A percentile compares a stretch with the other conserved stretches of the same genome.
Evolutionary conservation across 2,329 filamentous ascomycete genomes (phyloP).

Genomic region (Fusarium sterilihyphosum): DNA sequence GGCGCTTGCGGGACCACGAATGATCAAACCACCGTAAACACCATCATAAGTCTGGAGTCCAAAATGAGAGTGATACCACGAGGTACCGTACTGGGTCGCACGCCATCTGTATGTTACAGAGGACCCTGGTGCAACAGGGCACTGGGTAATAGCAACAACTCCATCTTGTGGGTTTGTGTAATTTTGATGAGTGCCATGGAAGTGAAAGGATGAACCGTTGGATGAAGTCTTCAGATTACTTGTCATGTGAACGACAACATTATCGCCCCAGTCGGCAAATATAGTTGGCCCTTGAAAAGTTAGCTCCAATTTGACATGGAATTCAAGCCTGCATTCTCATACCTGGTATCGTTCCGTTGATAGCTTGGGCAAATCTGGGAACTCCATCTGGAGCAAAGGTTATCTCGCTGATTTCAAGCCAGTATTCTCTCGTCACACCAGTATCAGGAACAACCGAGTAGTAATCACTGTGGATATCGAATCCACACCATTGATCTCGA

Average conservation of each 20-base stretch:
- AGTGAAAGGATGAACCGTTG: conserved; percentile 72
- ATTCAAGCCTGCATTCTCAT: not conserved
- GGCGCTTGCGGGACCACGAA: conserved; percentile 67
- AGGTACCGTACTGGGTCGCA: conserved; percentile 64
- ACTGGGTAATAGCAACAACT: conserved; percentile 61
- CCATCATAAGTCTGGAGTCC: conserved; percentile 62
- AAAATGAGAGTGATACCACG: conserved; percentile 72
- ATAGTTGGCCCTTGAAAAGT: conserved; percentile 58
- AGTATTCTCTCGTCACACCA: conserved; percentile 62
- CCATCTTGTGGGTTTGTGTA: conserved; percentile 66
- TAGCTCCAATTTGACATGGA: not conserved
- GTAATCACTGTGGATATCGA: conserved; percentile 60
- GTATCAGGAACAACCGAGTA: conserved; percentile 55
- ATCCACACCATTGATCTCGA: conserved; percentile 57
- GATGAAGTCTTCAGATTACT: conserved; percentile 54
- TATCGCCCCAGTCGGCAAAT: conserved; percentile 62
- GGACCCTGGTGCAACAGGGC: conserved; percentile 61
- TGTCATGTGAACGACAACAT: conserved; percentile 61
- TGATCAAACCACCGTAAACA: conserved; percentile 68
- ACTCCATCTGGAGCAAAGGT: conserved; percentile 59
- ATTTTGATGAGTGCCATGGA: conserved; percentile 69
- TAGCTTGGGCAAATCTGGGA: conserved; percentile 52
- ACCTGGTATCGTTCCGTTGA: conserved; percentile 68
- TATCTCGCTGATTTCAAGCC: conserved; percentile 54
- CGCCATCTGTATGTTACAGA: conserved; percentile 67